A percentile compares a stretch with the other conserved stretches of the same genome.
Evolutionary conservation across 1,284 basidiomycete species (phyloP).

Genomic region (Tranzscheliella williamsii): DNA sequence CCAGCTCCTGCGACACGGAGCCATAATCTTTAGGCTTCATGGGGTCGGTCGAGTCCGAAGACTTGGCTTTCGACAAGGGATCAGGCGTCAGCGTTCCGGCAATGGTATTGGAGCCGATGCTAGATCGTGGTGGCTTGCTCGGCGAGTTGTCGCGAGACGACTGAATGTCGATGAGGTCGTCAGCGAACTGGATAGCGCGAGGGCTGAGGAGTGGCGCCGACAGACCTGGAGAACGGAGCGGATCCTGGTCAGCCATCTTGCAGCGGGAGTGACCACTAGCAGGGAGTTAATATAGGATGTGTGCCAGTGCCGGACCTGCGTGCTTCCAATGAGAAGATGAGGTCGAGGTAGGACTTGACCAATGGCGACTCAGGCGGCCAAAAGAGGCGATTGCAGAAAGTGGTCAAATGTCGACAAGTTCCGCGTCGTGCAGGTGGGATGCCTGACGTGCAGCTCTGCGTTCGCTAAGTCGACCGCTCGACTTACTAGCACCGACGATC

Average conservation of each 20-base stretch:
- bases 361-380: no score
- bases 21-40: conserved; percentile 22
- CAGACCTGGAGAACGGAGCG: conserved; percentile 17
- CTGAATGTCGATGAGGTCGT: conserved; percentile 10
- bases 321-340: no score
- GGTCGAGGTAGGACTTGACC: no score
- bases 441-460: not conserved
- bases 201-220: conserved; percentile 23
- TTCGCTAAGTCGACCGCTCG: no score
- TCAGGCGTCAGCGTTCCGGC: conserved; percentile 8
- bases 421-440: not conserved
- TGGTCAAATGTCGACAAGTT: no score
- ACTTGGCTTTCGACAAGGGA: conserved; percentile 8
- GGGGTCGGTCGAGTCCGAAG: conserved; percentile 2
- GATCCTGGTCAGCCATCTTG: conserved; percentile 8
- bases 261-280: no score
- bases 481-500: no score
- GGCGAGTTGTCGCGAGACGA: conserved; percentile 16
- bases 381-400: no score
- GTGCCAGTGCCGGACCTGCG: no score
- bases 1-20: conserved; percentile 3
- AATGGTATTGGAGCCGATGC: not conserved
- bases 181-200: conserved; percentile 26
- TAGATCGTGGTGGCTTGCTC: conserved; percentile 1
- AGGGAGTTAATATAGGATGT: no score